Conservation (phyloP, 257 asterid species). For the Solanum gracilifrons region DNA sequence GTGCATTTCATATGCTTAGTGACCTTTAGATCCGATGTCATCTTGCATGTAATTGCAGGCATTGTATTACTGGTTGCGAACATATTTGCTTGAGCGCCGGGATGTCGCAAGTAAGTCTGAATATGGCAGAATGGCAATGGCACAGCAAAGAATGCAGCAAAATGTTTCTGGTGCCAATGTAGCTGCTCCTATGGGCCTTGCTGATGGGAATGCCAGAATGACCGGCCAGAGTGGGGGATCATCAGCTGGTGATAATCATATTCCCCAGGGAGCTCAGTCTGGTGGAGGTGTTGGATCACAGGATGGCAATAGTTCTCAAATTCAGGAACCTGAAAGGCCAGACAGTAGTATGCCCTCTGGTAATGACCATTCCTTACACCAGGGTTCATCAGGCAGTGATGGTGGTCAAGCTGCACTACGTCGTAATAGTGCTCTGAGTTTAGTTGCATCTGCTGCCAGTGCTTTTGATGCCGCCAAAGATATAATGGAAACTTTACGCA, state of each 20-base stretch:
- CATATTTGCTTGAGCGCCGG: conserved; percentile 95
- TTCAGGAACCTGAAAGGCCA: conserved; percentile 76
- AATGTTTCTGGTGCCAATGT: conserved; percentile 46
- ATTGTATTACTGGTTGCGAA: conserved; percentile 95
- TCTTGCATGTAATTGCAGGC: conserved; percentile 45
- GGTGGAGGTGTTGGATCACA: conserved; percentile 62
- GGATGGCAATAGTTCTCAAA: conserved; percentile 69
- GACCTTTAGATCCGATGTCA: conserved; percentile 5
- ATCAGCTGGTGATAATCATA: conserved; percentile 62
- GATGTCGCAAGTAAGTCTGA: conserved; percentile 97
- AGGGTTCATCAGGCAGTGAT: conserved; percentile 53
- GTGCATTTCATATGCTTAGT: conserved; percentile 1
- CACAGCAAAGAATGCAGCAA: conserved; percentile 98
- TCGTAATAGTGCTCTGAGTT: conserved; percentile 73
- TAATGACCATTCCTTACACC: conserved; percentile 61
- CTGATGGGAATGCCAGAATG: conserved; percentile 67
- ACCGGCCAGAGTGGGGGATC: conserved; percentile 56
- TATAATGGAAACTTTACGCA: conserved; percentile 94
- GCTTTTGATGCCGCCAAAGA: conserved; percentile 99
- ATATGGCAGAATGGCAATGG: conserved; percentile 91
- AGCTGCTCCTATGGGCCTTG: conserved; percentile 42
- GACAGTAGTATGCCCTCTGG: conserved; percentile 60
- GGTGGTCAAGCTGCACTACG: conserved; percentile 68
- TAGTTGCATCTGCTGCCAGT: conserved; percentile 87
- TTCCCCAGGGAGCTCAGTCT: conserved; percentile 66